Evolutionary conservation across 2,329 filamentous ascomycete species (phyloP).

Genomic region (Fusarium buxicola): DNA sequence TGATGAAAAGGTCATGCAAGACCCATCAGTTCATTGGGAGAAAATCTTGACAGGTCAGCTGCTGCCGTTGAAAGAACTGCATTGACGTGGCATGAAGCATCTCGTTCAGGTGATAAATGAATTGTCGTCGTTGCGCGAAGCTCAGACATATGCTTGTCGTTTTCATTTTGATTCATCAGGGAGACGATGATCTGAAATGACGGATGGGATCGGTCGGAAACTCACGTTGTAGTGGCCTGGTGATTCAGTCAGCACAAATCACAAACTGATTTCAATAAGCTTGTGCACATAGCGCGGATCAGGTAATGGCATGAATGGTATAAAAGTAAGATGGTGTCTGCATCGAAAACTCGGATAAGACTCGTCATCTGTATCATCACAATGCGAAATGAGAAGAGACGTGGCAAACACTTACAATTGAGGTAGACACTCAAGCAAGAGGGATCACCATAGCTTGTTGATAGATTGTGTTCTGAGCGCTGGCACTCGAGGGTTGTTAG

Average conservation of each 20-base stretch:
- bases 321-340: constrained; percentile 69
- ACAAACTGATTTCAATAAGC: constrained; percentile 15
- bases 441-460: background rate
- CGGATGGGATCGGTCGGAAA: constrained; percentile 26
- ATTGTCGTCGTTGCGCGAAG: constrained; percentile 61
- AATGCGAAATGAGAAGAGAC: constrained; percentile 43
- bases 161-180: constrained; percentile 87
- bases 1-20: background rate
- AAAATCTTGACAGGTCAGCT: constrained; percentile 43
- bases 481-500: constrained; percentile 40
- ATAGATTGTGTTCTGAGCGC: background rate
- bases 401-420: constrained; percentile 32
- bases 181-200: constrained; percentile 37
- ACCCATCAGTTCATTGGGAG: background rate
- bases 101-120: constrained; percentile 52
- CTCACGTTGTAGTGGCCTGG: constrained; percentile 40
- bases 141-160: constrained; percentile 99
- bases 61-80: constrained; percentile 25
- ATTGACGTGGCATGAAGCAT: constrained; percentile 30
- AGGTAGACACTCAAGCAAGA: background rate
- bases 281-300: constrained; percentile 45
- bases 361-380: constrained; percentile 77
- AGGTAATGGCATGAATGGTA: constrained; percentile 79
- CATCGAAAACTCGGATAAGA: constrained; percentile 80
- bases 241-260: constrained; percentile 36